Evolutionary conservation across 108 stramenopile genomes (phyloP).

Genomic region (Schizochytrium sp.): DNA sequence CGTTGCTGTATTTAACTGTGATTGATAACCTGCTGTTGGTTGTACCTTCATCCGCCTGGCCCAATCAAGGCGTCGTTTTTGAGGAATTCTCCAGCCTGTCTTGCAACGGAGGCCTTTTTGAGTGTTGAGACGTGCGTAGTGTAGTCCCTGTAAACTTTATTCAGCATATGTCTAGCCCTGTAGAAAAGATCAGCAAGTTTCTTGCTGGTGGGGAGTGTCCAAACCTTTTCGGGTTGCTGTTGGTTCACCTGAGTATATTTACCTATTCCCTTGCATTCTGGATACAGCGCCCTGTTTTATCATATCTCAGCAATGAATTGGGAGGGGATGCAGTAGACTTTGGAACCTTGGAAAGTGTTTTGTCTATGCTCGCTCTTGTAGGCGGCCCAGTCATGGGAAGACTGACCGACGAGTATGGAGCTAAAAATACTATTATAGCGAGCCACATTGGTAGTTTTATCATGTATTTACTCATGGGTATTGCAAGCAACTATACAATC

Average conservation of each 20-base stretch:
- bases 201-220: neutral
- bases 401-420: conserved; percentile 36
- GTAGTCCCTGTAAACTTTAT: no score
- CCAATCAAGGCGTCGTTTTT: no score
- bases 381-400: conserved; percentile 46
- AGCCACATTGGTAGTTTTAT: conserved; percentile 6
- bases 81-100: no score
- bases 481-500: neutral
- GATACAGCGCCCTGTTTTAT: conserved; percentile 19
- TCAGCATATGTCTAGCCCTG: neutral
- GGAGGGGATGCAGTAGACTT: conserved; percentile 22
- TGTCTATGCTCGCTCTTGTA: neutral
- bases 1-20: no score
- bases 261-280: neutral
- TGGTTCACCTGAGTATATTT: conserved; percentile 18
- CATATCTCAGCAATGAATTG: conserved; percentile 8
- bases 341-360: conserved; percentile 30
- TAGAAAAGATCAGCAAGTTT: neutral
- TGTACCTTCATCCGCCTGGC: no score
- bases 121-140: no score
- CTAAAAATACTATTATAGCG: neutral
- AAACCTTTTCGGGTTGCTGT: neutral
- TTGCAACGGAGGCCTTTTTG: no score
- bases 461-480: conserved; percentile 17
- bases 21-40: no score